A percentile compares a stretch with the other conserved stretches of the same genome.
phyloP scores from a whole-genome alignment of 495 filamentous ascomycete genomes.

The Pseudomonodictys pantanalensis region DNA sequence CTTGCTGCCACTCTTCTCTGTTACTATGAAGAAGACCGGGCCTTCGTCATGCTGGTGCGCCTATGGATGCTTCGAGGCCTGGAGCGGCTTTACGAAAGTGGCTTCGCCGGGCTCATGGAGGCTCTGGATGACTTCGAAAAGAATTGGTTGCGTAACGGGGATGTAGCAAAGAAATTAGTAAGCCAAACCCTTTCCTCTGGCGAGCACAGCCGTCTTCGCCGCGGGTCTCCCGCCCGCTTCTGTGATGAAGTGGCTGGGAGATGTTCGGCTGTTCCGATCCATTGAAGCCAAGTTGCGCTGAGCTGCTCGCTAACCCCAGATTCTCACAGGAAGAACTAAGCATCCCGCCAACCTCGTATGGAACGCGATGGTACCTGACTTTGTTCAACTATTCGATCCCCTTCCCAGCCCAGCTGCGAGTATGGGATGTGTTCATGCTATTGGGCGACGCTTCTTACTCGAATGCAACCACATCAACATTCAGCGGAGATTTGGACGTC shows the following conservation, averaged over 20 bases:
- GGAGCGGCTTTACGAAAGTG: constrained; percentile 76
- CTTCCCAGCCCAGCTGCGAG: constrained; percentile 92
- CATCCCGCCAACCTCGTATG: constrained; percentile 87
- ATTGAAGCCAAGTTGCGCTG: constrained; percentile 2
- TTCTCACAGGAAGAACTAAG: constrained; percentile 65
- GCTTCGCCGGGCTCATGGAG: constrained; percentile 83
- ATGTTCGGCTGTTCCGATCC: neutral
- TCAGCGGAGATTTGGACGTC: constrained; percentile 69
- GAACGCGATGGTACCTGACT: constrained; percentile 95
- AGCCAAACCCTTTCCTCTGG: constrained; percentile 39
- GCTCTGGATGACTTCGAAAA: constrained; percentile 85
- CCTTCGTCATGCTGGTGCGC: constrained; percentile 92
- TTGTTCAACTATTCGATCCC: constrained; percentile 97
- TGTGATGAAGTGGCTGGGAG: constrained; percentile 13
- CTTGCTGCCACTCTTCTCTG: constrained; percentile 90
- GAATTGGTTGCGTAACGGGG: constrained; percentile 73
- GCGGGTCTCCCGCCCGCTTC: neutral
- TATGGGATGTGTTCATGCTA: constrained; percentile 99
- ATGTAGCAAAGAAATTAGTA: constrained; percentile 76
- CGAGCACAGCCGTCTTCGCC: neutral
- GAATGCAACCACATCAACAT: constrained; percentile 30
- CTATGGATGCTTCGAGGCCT: constrained; percentile 87
- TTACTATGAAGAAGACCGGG: constrained; percentile 92
- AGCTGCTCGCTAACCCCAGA: constrained; percentile 10
- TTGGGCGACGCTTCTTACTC: constrained; percentile 64